Evolutionary conservation across 1,284 basidiomycete species (phyloP).

Genomic region (Ceratobasidium sp.): DNA sequence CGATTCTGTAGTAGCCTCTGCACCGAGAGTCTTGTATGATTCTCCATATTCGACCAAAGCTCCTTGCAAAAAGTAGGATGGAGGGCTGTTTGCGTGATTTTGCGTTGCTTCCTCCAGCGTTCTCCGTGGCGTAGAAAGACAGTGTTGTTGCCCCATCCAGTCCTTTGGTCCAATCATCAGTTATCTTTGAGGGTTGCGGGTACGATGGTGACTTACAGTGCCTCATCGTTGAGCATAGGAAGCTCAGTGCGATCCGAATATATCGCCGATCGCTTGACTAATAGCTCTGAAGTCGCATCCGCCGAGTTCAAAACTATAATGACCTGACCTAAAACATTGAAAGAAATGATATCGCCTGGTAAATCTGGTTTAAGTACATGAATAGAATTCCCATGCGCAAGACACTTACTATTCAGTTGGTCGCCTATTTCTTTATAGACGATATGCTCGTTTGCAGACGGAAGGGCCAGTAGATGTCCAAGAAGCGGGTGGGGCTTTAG

Average conservation of each 20-base stretch:
- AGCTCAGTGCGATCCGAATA: slow-evolving; percentile 36
- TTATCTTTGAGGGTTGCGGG: neutral
- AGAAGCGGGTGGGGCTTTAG: too few species aligned
- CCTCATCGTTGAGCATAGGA: slow-evolving; percentile 20
- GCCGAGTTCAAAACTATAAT: too few species aligned
- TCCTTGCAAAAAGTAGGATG: slow-evolving; percentile 4
- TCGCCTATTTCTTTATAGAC: too few species aligned
- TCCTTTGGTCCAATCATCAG: neutral
- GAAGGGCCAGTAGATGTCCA: too few species aligned
- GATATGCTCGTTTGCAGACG: too few species aligned
- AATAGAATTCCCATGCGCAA: too few species aligned
- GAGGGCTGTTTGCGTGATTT: neutral
- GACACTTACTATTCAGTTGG: too few species aligned
- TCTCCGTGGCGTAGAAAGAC: slow-evolving; percentile 10
- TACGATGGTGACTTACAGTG: neutral
- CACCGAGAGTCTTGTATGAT: neutral
- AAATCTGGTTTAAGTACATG: too few species aligned
- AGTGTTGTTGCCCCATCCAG: slow-evolving; percentile 7
- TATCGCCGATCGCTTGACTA: slow-evolving; percentile 39
- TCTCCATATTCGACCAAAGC: neutral
- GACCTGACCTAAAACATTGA: too few species aligned
- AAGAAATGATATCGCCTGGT: too few species aligned
- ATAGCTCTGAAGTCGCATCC: too few species aligned
- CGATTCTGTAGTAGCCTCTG: slow-evolving; percentile 3
- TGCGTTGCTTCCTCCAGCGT: slow-evolving; percentile 5